These are phyloP conservation scores for Populus hybrid DNA, from an alignment of 441 rosid species.

Conservation along the genomic window DNA sequence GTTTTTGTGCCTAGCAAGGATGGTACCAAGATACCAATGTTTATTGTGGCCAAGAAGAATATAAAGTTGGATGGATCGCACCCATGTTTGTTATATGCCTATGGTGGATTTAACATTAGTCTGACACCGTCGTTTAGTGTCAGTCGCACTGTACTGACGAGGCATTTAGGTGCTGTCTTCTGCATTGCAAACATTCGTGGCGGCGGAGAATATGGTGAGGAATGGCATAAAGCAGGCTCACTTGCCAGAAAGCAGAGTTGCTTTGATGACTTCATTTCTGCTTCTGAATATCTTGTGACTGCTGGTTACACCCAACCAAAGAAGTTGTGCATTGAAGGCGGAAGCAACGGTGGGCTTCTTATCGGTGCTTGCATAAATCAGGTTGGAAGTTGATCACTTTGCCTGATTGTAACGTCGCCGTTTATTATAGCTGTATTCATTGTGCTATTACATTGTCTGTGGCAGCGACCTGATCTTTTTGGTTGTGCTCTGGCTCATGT, in stretches of 20 bases:
- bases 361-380: conserved; percentile 94
- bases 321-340: conserved; percentile 93
- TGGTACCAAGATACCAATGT: conserved; percentile 76
- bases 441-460: not conserved
- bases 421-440: not conserved
- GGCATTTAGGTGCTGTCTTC: conserved; percentile 71
- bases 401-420: not conserved
- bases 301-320: conserved; percentile 74
- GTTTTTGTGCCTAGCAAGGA: conserved; percentile 72
- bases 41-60: conserved; percentile 68
- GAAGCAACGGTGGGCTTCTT: conserved; percentile 96
- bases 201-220: conserved; percentile 98
- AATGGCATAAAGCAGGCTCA: conserved; percentile 95
- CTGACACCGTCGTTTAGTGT: conserved; percentile 79
- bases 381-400: conserved; percentile 32
- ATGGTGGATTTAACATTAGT: conserved; percentile 91
- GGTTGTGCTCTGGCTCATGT: conserved; percentile 32
- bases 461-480: conserved; percentile 92
- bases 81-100: conserved; percentile 87
- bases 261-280: conserved; percentile 89
- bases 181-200: conserved; percentile 95
- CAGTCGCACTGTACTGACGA: conserved; percentile 58
- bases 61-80: conserved; percentile 79
- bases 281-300: conserved; percentile 71
- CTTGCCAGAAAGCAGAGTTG: conserved; percentile 82